These are phyloP conservation scores for Mycena filopes DNA, from an alignment of 768 basidiomycete species.

Conservation along the genomic window DNA sequence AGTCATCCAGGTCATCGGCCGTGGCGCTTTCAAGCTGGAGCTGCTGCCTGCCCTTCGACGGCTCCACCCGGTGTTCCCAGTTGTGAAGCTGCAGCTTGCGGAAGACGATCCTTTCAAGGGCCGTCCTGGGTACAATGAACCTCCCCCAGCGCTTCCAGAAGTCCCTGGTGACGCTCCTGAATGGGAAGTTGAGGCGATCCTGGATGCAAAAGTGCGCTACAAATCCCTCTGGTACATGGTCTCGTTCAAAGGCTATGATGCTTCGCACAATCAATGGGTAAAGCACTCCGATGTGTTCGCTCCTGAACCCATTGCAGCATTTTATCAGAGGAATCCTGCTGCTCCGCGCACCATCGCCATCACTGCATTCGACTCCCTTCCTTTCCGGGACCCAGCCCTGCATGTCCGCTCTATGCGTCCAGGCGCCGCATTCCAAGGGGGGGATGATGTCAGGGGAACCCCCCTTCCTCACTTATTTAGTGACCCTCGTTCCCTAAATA, in stretches of 20 bases:
- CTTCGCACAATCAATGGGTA: conserved; percentile 8
- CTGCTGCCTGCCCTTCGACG: background rate
- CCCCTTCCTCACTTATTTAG: no score
- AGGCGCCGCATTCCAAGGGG: no score
- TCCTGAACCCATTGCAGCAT: background rate
- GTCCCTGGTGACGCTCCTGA: conserved; percentile 15
- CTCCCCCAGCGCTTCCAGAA: conserved; percentile 16
- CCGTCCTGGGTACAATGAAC: conserved; percentile 21
- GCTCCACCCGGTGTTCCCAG: conserved; percentile 12
- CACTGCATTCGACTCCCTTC: no score
- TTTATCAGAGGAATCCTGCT: conserved; percentile 1
- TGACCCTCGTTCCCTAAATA: no score
- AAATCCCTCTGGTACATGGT: background rate
- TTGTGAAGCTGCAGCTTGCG: no score
- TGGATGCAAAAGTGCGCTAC: background rate
- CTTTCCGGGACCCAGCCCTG: no score
- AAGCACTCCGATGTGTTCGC: background rate
- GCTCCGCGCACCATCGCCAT: conserved; percentile 1
- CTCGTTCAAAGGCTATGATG: background rate
- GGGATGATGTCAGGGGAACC: no score
- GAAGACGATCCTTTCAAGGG: conserved; percentile 1
- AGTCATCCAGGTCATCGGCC: background rate
- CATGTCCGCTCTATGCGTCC: no score
- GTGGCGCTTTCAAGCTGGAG: conserved; percentile 14
- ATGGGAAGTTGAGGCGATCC: conserved; percentile 8